These are phyloP conservation scores for Comarum palustre DNA, from an alignment of 306 rosid genomes.

Conservation along the genomic window DNA sequence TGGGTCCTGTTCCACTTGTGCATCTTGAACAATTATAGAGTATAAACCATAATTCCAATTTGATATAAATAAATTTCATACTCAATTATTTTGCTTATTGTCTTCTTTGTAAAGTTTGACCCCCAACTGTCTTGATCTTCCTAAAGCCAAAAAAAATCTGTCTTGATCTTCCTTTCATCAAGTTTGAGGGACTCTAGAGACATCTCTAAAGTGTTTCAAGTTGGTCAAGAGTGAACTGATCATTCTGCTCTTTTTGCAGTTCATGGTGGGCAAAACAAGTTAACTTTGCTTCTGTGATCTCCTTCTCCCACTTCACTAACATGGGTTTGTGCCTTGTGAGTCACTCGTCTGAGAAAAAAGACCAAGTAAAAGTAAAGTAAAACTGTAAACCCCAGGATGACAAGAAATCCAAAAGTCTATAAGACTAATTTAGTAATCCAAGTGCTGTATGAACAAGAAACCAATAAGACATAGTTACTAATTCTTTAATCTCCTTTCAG, in stretches of 20 bases:
- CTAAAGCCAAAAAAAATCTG: not conserved
- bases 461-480: conserved; percentile 24
- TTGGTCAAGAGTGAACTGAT: conserved; percentile 12
- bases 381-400: not conserved
- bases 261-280: not conserved
- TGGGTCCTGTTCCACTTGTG: not conserved
- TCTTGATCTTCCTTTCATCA: conserved; percentile 15
- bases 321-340: conserved; percentile 1
- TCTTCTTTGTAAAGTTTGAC: conserved; percentile 16
- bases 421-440: not conserved
- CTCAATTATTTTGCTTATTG: not conserved
- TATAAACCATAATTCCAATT: not conserved
- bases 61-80: not conserved
- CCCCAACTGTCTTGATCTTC: conserved; percentile 5
- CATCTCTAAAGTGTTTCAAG: not conserved
- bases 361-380: not conserved
- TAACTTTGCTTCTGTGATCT: conserved; percentile 9
- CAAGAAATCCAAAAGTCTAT: not conserved
- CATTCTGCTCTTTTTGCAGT: not conserved
- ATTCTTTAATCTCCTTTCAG: conserved; percentile 29
- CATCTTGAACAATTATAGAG: conserved; percentile 6
- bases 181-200: not conserved
- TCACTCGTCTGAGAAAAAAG: not conserved
- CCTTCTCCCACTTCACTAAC: not conserved
- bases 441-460: conserved; percentile 19